Percentiles rank a stretch among this genome's conserved stretches.
Conservation (phyloP, 2,329 filamentous ascomycete species). For the Penicillium sp. region DNA sequence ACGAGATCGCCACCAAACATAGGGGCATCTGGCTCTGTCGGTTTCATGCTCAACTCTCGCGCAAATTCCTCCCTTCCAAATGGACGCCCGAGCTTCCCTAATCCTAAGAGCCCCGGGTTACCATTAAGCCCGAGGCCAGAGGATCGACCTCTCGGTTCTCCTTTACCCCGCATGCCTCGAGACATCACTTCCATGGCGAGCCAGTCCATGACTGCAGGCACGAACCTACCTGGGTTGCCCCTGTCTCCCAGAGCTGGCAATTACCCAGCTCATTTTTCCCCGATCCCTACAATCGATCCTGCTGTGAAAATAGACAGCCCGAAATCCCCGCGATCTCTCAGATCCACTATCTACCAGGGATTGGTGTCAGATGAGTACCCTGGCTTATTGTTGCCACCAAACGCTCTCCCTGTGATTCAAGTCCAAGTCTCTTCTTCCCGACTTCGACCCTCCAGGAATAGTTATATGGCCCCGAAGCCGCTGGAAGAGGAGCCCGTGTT, state of each 20-base stretch:
- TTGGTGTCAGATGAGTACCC: conserved; percentile 85
- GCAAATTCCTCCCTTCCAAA: conserved; percentile 24
- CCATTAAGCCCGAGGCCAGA: conserved; percentile 62
- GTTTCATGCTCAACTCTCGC: conserved; percentile 33
- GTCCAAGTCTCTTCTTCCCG: conserved; percentile 89
- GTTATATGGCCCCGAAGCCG: conserved; percentile 75
- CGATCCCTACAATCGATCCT: conserved; percentile 40
- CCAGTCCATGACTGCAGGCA: conserved; percentile 58
- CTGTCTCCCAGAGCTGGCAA: conserved; percentile 73
- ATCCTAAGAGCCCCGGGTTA: conserved; percentile 63
- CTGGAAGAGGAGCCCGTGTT: conserved; percentile 93
- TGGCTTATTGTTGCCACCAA: conserved; percentile 79
- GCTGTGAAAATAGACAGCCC: conserved; percentile 37
- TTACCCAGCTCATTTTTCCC: conserved; percentile 69
- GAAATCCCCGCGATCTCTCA: conserved; percentile 28
- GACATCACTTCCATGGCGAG: conserved; percentile 32
- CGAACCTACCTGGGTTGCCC: conserved; percentile 53
- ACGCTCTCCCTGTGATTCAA: conserved; percentile 80
- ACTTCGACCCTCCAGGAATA: conserved; percentile 88
- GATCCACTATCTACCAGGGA: conserved; percentile 66
- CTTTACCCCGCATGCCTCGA: conserved; percentile 58
- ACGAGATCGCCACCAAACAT: conserved; percentile 30
- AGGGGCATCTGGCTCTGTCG: conserved; percentile 28
- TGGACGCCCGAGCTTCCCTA: conserved; percentile 45
- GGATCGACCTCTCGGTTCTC: conserved; percentile 61